These are phyloP conservation scores for Blastobotrys raffinosifermentans DNA, from an alignment of 1,139 yeast species.

Conservation along the genomic window DNA sequence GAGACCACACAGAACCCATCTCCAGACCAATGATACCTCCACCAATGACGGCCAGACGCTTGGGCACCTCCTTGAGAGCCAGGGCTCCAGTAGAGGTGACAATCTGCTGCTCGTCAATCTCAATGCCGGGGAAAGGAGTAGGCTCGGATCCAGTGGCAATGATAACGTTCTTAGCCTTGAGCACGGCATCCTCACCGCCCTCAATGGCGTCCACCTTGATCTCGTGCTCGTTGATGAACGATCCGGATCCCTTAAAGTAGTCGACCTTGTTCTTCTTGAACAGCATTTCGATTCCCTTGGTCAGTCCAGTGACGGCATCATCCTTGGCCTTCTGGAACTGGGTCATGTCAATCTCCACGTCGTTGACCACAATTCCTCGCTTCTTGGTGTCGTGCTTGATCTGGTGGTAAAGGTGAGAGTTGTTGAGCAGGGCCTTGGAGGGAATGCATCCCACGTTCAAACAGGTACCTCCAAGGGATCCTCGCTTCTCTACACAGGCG, in stretches of 20 bases:
- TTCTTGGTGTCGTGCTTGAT: slow-evolving; percentile 75
- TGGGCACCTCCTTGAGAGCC: slow-evolving; percentile 80
- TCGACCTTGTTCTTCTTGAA: slow-evolving; percentile 94
- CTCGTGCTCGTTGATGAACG: slow-evolving; percentile 76
- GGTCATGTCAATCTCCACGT: slow-evolving; percentile 65
- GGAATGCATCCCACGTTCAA: slow-evolving; percentile 98
- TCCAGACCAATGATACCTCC: slow-evolving; percentile 99
- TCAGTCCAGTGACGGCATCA: slow-evolving; percentile 78
- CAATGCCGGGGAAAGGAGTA: slow-evolving; percentile 98
- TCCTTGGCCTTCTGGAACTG: slow-evolving; percentile 91
- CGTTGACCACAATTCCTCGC: slow-evolving; percentile 89
- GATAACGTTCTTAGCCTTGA: slow-evolving; percentile 81
- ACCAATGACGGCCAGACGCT: slow-evolving; percentile 88
- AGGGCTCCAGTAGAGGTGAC: slow-evolving; percentile 95
- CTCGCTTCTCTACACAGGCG: slow-evolving; percentile 96
- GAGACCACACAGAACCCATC: slow-evolving; percentile 97
- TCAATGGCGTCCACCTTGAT: slow-evolving; percentile 81
- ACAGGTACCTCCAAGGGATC: slow-evolving; percentile 96
- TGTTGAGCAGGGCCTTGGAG: slow-evolving; percentile 90
- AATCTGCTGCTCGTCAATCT: slow-evolving; percentile 93
- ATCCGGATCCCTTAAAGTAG: slow-evolving; percentile 89
- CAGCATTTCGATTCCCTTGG: slow-evolving; percentile 89
- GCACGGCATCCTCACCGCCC: slow-evolving; percentile 61
- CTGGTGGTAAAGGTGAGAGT: slow-evolving; percentile 88
- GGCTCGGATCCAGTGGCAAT: slow-evolving; percentile 99